These are phyloP conservation scores for Aquanectria penicillioides DNA, from an alignment of 2,329 filamentous ascomycete genomes.

Conservation along the genomic window DNA sequence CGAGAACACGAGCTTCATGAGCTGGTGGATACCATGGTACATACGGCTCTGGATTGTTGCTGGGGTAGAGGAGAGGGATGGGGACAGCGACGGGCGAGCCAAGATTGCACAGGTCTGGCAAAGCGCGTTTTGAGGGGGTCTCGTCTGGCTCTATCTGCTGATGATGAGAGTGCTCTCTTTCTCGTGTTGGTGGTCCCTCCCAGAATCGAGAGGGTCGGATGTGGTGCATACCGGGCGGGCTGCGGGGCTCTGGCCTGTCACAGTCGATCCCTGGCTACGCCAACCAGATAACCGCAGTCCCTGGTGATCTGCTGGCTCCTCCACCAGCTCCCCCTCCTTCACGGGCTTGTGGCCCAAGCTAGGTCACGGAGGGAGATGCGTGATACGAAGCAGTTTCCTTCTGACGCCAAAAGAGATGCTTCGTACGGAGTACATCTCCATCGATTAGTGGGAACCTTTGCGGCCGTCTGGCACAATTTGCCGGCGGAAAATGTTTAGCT, in stretches of 20 bases:
- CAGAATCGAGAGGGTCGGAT: conserved; percentile 13
- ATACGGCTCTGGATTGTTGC: not conserved
- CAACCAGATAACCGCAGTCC: conserved; percentile 19
- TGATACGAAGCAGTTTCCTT: conserved; percentile 16
- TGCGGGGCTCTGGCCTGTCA: conserved; percentile 10
- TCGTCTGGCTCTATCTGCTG: conserved; percentile 5
- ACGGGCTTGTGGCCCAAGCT: not conserved
- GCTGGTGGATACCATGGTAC: not conserved
- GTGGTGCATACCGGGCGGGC: not conserved
- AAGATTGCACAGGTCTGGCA: not conserved
- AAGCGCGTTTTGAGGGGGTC: no score
- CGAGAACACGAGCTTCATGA: conserved; percentile 19
- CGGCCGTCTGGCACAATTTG: not conserved
- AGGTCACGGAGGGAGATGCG: conserved; percentile 14
- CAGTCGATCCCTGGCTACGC: conserved; percentile 2
- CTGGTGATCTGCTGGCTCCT: conserved; percentile 13
- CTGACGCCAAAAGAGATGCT: conserved; percentile 1
- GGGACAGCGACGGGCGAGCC: no score
- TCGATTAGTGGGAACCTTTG: not conserved
- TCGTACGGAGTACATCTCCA: conserved; percentile 11
- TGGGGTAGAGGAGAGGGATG: not conserved
- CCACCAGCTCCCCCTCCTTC: conserved; percentile 12
- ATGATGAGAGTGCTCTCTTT: not conserved
- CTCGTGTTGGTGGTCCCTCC: conserved; percentile 6
- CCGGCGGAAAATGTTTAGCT: not conserved